Percentiles rank a stretch among this genome's conserved stretches.
phyloP scores from a whole-genome alignment of 805 yeast species.

The Pichia sporocuriosa region DNA sequence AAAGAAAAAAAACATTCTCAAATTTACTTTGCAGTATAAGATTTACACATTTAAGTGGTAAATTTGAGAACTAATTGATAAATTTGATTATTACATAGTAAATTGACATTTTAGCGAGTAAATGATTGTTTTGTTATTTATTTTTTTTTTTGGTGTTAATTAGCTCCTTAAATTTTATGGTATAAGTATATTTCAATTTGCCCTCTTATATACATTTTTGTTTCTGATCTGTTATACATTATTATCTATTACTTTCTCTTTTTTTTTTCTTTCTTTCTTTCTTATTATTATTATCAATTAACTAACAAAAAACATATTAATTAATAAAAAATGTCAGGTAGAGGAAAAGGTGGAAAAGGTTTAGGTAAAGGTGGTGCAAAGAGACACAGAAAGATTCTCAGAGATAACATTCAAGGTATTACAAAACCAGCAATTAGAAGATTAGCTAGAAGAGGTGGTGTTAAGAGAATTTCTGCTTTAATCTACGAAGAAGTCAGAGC shows the following conservation, averaged over 20 bases:
- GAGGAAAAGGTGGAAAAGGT: constrained; percentile 99
- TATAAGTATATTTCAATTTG: not conserved
- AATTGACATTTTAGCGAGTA: no score
- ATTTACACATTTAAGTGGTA: not conserved
- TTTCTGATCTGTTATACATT: no score
- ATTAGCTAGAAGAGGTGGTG: constrained; percentile 99
- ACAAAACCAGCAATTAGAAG: constrained; percentile 99
- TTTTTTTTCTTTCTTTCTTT: not conserved
- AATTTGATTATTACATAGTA: no score
- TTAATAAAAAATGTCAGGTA: constrained; percentile 72
- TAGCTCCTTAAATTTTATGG: no score
- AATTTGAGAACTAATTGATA: no score
- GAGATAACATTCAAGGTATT: constrained; percentile 99
- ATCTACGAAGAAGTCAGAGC: constrained; percentile 99
- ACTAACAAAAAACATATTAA: constrained; percentile 21
- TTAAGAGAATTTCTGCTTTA: constrained; percentile 98
- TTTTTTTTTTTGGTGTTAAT: no score
- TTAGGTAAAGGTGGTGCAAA: constrained; percentile 99
- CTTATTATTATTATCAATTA: not conserved
- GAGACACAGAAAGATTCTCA: constrained; percentile 98
- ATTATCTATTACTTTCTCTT: no score
- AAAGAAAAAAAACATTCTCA: not conserved
- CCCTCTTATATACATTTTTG: no score
- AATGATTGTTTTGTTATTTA: no score
- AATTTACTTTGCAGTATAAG: not conserved